A percentile compares a stretch with the other conserved stretches of the same genome.
Evolutionary conservation across 2,329 filamentous ascomycete species (phyloP).

Genomic region (Aspergillus clavatus): DNA sequence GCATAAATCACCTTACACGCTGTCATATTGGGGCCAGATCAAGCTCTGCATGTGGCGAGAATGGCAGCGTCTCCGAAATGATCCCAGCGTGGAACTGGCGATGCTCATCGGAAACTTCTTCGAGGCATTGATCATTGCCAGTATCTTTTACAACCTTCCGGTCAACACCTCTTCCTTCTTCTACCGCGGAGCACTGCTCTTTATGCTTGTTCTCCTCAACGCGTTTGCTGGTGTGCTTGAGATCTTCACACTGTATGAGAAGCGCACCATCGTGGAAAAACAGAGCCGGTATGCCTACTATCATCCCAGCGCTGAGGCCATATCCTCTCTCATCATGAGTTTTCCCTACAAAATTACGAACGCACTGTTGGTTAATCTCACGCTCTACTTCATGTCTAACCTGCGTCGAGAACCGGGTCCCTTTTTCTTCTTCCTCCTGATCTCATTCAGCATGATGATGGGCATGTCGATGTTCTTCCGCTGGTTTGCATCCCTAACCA

Average conservation of each 20-base stretch:
- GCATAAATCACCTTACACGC: conserved; percentile 69
- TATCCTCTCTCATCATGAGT: conserved; percentile 9
- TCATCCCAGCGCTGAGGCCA: conserved; percentile 9
- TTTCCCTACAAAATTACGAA: conserved; percentile 74
- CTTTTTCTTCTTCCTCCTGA: conserved; percentile 79
- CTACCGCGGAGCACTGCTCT: conserved; percentile 68
- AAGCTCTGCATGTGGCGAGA: conserved; percentile 73
- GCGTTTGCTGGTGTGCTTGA: conserved; percentile 73
- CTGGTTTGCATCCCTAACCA: conserved; percentile 67
- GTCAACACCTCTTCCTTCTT: conserved; percentile 64
- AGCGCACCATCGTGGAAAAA: conserved; percentile 15
- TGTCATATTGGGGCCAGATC: conserved; percentile 70
- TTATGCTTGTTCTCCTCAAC: conserved; percentile 80
- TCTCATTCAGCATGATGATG: conserved; percentile 66
- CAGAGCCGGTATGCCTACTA: conserved; percentile 15
- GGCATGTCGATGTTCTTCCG: conserved; percentile 80
- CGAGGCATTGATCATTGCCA: conserved; percentile 69
- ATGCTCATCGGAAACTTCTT: conserved; percentile 60
- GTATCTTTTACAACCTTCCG: conserved; percentile 74
- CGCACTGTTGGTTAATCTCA: conserved; percentile 67
- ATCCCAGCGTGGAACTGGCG: conserved; percentile 65
- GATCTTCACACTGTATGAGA: conserved; percentile 16
- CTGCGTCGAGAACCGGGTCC: conserved; percentile 64
- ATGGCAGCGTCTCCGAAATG: conserved; percentile 66
- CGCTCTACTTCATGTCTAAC: conserved; percentile 80